A percentile compares a stretch with the other conserved stretches of the same genome.
phyloP scores from a whole-genome alignment of 2,329 filamentous ascomycete genomes.

The Colletotrichum caudatum region DNA sequence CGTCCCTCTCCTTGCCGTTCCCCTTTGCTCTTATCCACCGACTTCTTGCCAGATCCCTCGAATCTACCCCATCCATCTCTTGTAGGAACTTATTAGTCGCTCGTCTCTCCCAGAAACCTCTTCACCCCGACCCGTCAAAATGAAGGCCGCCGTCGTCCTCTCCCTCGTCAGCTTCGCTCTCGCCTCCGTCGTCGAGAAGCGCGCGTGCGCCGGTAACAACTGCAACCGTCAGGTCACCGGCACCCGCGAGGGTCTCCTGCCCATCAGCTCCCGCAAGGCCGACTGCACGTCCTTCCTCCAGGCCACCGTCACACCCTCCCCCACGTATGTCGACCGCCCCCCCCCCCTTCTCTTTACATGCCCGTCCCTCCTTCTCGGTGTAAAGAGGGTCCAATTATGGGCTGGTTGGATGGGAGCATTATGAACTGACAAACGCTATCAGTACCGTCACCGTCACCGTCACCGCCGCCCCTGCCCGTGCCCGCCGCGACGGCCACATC shows the following conservation, averaged over 20 bases:
- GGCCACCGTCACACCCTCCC: conserved; percentile 55
- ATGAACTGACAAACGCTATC: conserved; percentile 42
- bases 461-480: conserved; percentile 48
- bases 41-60: conserved; percentile 43
- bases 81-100: conserved; percentile 42
- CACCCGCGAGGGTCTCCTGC: conserved; percentile 53
- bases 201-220: conserved; percentile 58
- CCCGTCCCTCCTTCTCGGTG: too few species aligned
- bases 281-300: conserved; percentile 57
- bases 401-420: background rate
- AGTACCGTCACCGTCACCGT: conserved; percentile 56
- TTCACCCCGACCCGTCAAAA: conserved; percentile 47
- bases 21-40: conserved; percentile 42
- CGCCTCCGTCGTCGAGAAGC: conserved; percentile 52
- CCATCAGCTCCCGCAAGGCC: conserved; percentile 52
- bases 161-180: conserved; percentile 53
- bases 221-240: conserved; percentile 61
- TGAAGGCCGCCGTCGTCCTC: conserved; percentile 57
- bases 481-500: conserved; percentile 46
- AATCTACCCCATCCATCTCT: conserved; percentile 40
- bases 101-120: conserved; percentile 33
- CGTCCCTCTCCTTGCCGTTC: conserved; percentile 15
- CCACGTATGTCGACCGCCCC: conserved; percentile 51
- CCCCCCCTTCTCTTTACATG: background rate
- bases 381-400: background rate